Evolutionary conservation across 495 filamentous ascomycete genomes (phyloP).

Genomic region (Podospora fimiseda): DNA sequence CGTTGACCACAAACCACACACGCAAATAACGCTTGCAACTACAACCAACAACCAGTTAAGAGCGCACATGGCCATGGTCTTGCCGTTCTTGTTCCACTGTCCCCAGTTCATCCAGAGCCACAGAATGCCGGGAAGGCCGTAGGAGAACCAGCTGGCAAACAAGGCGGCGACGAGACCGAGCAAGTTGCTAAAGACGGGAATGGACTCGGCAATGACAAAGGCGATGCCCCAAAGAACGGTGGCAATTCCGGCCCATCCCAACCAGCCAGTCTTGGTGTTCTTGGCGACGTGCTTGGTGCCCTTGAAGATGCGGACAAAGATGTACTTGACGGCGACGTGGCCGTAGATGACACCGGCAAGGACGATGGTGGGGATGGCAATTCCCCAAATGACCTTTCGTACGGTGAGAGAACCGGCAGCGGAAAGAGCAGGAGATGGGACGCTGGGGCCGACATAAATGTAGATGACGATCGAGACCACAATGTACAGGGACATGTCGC

Average conservation of each 20-base stretch:
- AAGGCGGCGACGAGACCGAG: conserved; percentile 39
- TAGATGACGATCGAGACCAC: conserved; percentile 43
- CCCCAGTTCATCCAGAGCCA: conserved; percentile 49
- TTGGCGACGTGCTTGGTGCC: conserved; percentile 15
- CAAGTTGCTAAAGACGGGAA: conserved; percentile 55
- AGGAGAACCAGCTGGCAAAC: conserved; percentile 48
- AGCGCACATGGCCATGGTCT: conserved; percentile 2
- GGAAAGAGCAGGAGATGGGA: conserved; percentile 32
- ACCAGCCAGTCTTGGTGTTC: conserved; percentile 2
- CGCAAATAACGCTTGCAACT: conserved; percentile 7
- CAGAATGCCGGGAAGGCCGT: conserved; percentile 45
- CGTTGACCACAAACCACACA: conserved; percentile 10
- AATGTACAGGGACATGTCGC: conserved; percentile 16
- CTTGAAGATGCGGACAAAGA: conserved; percentile 50
- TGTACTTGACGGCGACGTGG: conserved; percentile 42
- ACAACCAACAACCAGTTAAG: conserved; percentile 9
- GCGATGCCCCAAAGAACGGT: conserved; percentile 49
- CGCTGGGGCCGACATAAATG: conserved; percentile 51
- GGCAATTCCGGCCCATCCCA: conserved; percentile 46
- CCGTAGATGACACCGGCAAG: conserved; percentile 59
- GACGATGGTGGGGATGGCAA: conserved; percentile 61
- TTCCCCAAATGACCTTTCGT: conserved; percentile 58
- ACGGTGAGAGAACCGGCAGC: conserved; percentile 12
- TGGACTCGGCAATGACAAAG: conserved; percentile 53
- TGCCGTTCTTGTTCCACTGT: conserved; percentile 22